Percentiles rank a stretch among this genome's conserved stretches.
Evolutionary conservation across 208 protist genomes (phyloP).

Genomic region (Acanthamoeba healyi): DNA sequence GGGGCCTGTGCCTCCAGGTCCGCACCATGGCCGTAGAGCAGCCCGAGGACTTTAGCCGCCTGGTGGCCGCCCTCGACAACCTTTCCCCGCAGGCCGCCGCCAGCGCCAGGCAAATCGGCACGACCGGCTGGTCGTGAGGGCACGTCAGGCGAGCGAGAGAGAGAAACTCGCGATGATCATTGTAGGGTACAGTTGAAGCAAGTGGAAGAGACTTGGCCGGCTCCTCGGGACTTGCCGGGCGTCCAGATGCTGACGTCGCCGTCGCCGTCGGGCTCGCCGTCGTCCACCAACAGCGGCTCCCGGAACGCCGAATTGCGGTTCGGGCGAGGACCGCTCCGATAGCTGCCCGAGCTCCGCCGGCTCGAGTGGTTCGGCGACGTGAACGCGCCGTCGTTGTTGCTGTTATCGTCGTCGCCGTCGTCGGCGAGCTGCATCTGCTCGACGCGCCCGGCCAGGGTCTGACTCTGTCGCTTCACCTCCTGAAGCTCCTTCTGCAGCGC

Average conservation of each 20-base stretch:
- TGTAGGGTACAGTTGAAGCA: constrained; percentile 59
- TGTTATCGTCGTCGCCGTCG: too few species aligned
- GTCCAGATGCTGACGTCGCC: constrained; percentile 58
- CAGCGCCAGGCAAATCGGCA: too few species aligned
- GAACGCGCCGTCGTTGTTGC: neutral
- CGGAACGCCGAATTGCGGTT: neutral
- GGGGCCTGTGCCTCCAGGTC: too few species aligned
- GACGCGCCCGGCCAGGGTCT: neutral
- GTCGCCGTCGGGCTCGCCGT: constrained; percentile 14
- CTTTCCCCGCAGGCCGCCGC: too few species aligned
- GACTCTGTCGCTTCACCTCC: constrained; percentile 20
- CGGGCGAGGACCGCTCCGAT: neutral
- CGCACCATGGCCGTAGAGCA: too few species aligned
- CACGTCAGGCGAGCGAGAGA: too few species aligned
- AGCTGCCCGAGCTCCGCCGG: neutral
- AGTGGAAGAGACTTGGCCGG: neutral
- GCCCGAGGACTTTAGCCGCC: too few species aligned
- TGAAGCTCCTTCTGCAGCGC: constrained; percentile 39
- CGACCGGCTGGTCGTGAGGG: too few species aligned
- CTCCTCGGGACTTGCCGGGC: neutral
- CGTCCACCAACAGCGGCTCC: constrained; percentile 31
- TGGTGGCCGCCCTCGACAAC: too few species aligned
- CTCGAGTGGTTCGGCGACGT: neutral
- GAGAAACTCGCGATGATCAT: neutral
- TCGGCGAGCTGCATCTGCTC: constrained; percentile 49